These are phyloP conservation scores for Wickerhamomyces sp. DNA, from an alignment of 1,139 yeast genomes.

Conservation along the genomic window DNA sequence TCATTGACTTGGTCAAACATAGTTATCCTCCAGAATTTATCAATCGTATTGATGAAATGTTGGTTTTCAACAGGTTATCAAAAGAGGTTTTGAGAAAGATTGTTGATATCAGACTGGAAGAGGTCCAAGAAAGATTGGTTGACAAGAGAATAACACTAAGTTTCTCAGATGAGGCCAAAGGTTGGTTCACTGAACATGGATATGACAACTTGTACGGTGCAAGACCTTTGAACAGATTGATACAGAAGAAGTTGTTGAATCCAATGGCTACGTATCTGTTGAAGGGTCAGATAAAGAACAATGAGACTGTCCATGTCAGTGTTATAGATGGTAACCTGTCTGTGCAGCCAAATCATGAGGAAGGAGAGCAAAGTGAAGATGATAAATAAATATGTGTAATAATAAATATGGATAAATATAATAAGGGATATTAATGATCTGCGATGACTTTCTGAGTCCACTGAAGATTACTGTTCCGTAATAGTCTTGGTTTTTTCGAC, in stretches of 20 bases:
- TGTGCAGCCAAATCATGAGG: constrained; percentile 46
- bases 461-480: constrained; percentile 4
- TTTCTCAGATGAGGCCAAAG: constrained; percentile 68
- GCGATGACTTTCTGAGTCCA: constrained; percentile 22
- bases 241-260: constrained; percentile 83
- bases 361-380: not conserved
- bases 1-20: constrained; percentile 71
- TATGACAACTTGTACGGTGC: constrained; percentile 95
- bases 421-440: not conserved
- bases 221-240: constrained; percentile 90
- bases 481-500: constrained; percentile 14
- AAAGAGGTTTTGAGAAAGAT: constrained; percentile 90
- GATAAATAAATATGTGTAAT: constrained; percentile 3
- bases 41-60: constrained; percentile 90
- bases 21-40: constrained; percentile 98
- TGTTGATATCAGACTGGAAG: constrained; percentile 75
- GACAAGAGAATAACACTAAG: constrained; percentile 72
- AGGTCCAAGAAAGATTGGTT: constrained; percentile 81
- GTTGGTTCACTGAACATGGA: constrained; percentile 77
- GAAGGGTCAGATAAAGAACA: constrained; percentile 82
- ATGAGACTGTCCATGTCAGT: constrained; percentile 61
- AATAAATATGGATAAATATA: not conserved
- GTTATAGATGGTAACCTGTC: constrained; percentile 33
- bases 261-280: constrained; percentile 79
- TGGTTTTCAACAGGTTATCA: constrained; percentile 87